Evolutionary conservation across 305 asterid species (phyloP).

Genomic region (Fraxinus angustifolia): DNA sequence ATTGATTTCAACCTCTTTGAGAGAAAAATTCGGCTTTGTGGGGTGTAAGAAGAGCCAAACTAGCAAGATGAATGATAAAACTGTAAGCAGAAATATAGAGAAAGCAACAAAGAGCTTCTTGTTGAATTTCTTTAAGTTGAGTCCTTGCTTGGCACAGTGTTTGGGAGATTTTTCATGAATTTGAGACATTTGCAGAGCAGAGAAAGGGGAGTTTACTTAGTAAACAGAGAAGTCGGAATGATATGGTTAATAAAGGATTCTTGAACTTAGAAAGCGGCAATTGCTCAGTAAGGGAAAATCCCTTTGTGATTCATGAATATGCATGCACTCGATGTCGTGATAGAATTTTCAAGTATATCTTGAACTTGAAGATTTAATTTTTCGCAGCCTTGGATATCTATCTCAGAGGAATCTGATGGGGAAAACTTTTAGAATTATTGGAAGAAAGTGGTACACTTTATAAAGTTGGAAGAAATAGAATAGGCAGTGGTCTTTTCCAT

Average conservation of each 20-base stretch:
- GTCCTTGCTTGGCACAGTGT: conserved; percentile 65
- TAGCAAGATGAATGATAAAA: conserved; percentile 61
- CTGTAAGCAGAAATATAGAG: conserved; percentile 51
- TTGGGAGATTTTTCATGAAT: conserved; percentile 64
- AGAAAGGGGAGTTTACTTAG: conserved; percentile 22
- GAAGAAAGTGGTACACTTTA: conserved; percentile 37
- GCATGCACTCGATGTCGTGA: conserved; percentile 33
- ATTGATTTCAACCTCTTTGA: conserved; percentile 55
- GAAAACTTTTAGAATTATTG: conserved; percentile 49
- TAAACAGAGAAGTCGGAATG: conserved; percentile 28
- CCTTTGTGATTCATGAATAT: conserved; percentile 53
- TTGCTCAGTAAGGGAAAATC: conserved; percentile 13
- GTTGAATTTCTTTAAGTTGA: conserved; percentile 39
- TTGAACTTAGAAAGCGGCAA: conserved; percentile 25
- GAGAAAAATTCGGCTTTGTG: conserved; percentile 63
- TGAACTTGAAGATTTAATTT: conserved; percentile 23
- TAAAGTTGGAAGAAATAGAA: conserved; percentile 30
- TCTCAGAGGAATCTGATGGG: conserved; percentile 33
- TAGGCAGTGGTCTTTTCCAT: conserved; percentile 30
- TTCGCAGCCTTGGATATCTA: conserved; percentile 2
- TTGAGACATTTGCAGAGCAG: conserved; percentile 57
- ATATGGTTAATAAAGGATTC: conserved; percentile 32
- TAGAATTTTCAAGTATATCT: conserved; percentile 30
- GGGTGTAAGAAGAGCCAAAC: conserved; percentile 78
- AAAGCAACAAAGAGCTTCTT: conserved; percentile 45